Evolutionary conservation across 805 yeast species (phyloP).

Genomic region (Yarrowia sp.): DNA sequence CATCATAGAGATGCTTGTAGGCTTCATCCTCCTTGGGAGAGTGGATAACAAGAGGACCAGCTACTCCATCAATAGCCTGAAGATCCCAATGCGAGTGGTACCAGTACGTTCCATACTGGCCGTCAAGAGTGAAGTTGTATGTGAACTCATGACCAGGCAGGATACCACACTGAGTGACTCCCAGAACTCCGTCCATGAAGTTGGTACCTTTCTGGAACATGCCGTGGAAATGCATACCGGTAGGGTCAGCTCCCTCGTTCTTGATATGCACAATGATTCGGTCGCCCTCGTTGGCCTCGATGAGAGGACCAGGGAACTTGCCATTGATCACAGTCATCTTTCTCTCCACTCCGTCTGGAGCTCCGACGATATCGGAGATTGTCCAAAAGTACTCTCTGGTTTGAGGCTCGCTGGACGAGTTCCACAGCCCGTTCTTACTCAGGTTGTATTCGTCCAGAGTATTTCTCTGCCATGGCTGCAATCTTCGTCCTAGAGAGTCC

Average conservation of each 20-base stretch:
- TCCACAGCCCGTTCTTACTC: slow-evolving; percentile 41
- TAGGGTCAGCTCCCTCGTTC: slow-evolving; percentile 53
- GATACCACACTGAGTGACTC: slow-evolving; percentile 61
- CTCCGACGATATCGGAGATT: slow-evolving; percentile 42
- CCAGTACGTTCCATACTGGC: slow-evolving; percentile 62
- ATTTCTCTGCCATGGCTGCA: slow-evolving; percentile 47
- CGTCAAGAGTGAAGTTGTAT: slow-evolving; percentile 53
- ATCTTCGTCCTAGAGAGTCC: slow-evolving; percentile 28
- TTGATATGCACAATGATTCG: slow-evolving; percentile 50
- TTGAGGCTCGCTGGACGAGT: slow-evolving; percentile 39
- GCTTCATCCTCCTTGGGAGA: slow-evolving; percentile 51
- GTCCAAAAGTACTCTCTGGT: slow-evolving; percentile 44
- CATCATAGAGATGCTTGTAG: slow-evolving; percentile 45
- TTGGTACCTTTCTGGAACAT: slow-evolving; percentile 56
- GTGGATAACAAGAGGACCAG: slow-evolving; percentile 57
- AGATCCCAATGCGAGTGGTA: slow-evolving; percentile 61
- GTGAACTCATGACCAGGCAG: slow-evolving; percentile 53
- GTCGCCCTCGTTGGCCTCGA: slow-evolving; percentile 54
- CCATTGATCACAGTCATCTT: slow-evolving; percentile 54
- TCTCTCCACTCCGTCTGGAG: slow-evolving; percentile 47
- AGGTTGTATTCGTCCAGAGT: slow-evolving; percentile 46
- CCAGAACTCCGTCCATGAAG: slow-evolving; percentile 60
- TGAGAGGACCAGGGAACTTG: slow-evolving; percentile 59
- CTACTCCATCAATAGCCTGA: slow-evolving; percentile 58
- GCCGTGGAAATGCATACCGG: slow-evolving; percentile 64